Percentiles rank a stretch among this genome's conserved stretches.
phyloP scores from a whole-genome alignment of 768 basidiomycete genomes.

The Agrocybe praecox region DNA sequence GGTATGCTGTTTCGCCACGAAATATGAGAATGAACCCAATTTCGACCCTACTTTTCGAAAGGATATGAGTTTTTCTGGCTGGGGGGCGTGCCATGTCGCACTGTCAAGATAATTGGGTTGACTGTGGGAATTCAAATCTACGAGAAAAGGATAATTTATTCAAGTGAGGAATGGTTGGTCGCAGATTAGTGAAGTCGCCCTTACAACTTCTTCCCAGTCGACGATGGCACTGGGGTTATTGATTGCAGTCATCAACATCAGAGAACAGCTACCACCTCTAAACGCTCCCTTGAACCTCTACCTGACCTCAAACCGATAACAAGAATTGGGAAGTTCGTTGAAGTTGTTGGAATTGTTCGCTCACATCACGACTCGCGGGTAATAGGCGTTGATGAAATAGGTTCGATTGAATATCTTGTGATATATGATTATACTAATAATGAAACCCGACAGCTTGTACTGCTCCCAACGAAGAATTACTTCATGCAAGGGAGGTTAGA shows the following conservation, averaged over 20 bases:
- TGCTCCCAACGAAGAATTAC: conserved; percentile 60
- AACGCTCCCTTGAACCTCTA: conserved; percentile 20
- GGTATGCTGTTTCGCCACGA: conserved; percentile 23
- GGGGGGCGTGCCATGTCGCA: conserved; percentile 70
- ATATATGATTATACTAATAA: neutral
- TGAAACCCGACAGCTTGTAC: conserved; percentile 40
- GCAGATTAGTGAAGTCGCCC: neutral
- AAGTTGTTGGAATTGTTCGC: conserved; percentile 48
- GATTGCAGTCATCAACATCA: conserved; percentile 57
- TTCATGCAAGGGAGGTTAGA: conserved; percentile 55
- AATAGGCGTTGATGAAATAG: conserved; percentile 50
- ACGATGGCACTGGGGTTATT: conserved; percentile 75
- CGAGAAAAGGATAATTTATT: conserved; percentile 63
- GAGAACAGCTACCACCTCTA: neutral
- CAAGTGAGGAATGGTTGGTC: conserved; percentile 38
- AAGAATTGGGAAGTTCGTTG: conserved; percentile 47
- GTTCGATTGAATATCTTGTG: conserved; percentile 33
- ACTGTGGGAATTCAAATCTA: conserved; percentile 64
- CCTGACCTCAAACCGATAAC: conserved; percentile 37
- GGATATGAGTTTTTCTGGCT: conserved; percentile 71
- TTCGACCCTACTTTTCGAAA: conserved; percentile 23
- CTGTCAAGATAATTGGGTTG: conserved; percentile 60
- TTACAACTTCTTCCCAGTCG: conserved; percentile 45
- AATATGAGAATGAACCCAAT: neutral
- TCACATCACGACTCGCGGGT: conserved; percentile 43